Evolutionary conservation across 2,329 filamentous ascomycete species (phyloP).

Genomic region (Drechslerella coelobrocha): DNA sequence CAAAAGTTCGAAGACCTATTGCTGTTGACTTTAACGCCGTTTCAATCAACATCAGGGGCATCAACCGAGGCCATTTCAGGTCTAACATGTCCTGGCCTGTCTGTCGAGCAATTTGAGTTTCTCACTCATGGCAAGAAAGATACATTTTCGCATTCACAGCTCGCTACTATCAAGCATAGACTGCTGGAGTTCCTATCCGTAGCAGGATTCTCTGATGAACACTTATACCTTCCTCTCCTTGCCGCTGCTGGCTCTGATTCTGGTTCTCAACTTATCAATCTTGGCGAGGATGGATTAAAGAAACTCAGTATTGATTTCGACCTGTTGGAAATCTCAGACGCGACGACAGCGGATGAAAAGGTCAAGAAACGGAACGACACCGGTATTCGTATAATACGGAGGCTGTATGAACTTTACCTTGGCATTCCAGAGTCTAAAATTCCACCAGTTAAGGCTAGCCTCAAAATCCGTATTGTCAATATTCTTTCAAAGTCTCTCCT

Average conservation of each 20-base stretch:
- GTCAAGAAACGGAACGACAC: constrained; percentile 11
- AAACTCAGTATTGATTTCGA: constrained; percentile 39
- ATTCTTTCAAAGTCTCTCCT: constrained; percentile 74
- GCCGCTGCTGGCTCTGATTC: constrained; percentile 77
- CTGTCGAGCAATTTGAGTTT: constrained; percentile 71
- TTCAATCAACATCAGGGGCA: constrained; percentile 13
- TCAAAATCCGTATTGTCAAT: constrained; percentile 77
- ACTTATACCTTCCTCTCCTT: constrained; percentile 82
- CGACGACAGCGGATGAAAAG: constrained; percentile 20
- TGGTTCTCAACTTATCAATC: constrained; percentile 79
- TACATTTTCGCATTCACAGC: constrained; percentile 65
- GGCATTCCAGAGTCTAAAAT: constrained; percentile 62
- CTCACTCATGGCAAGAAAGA: constrained; percentile 72
- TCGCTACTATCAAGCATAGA: constrained; percentile 67
- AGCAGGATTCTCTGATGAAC: constrained; percentile 80
- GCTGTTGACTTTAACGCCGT: constrained; percentile 64
- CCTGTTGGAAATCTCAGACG: constrained; percentile 28
- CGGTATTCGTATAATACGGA: constrained; percentile 63
- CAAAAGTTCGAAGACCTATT: constrained; percentile 80
- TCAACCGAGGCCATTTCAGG: neutral
- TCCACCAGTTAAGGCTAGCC: constrained; percentile 67
- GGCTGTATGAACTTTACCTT: constrained; percentile 76
- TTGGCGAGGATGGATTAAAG: constrained; percentile 90
- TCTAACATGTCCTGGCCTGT: constrained; percentile 64
- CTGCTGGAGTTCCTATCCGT: constrained; percentile 77